Percentiles rank a stretch among this genome's conserved stretches.
phyloP scores from a whole-genome alignment of 306 rosid species.

The Betula pendula region DNA sequence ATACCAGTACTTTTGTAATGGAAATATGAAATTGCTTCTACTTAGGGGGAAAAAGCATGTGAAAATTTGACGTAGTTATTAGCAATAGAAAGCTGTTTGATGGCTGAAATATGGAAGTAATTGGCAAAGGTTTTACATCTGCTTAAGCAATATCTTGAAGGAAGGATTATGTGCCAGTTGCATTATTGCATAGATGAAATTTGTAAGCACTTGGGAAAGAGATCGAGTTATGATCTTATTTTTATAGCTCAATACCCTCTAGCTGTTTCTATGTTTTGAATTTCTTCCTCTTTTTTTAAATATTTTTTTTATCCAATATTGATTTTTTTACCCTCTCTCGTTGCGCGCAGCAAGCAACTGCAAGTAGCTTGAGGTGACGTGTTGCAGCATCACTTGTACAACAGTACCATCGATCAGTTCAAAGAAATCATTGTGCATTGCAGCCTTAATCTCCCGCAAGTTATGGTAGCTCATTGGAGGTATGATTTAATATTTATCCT shows the following conservation, averaged over 20 bases:
- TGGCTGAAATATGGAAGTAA: no score
- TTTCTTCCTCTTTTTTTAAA: background rate
- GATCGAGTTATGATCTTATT: no score
- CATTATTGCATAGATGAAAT: no score
- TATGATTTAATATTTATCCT: constrained; percentile 31
- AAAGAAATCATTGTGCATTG: constrained; percentile 29
- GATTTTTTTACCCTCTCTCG: constrained; percentile 14
- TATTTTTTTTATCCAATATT: constrained; percentile 16
- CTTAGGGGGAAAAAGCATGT: background rate
- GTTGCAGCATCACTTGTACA: constrained; percentile 36
- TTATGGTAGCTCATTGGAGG: constrained; percentile 54
- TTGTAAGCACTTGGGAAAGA: no score
- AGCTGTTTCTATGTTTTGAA: background rate
- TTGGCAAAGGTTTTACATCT: no score
- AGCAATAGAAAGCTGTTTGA: background rate
- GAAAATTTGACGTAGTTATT: background rate
- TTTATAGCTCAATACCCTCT: background rate
- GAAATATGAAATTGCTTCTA: background rate
- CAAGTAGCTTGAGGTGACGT: constrained; percentile 38
- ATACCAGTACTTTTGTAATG: background rate
- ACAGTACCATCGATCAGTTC: constrained; percentile 34
- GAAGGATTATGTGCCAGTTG: no score
- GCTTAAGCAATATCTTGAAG: no score
- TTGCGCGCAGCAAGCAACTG: constrained; percentile 55
- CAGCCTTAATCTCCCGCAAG: constrained; percentile 52